Conservation (phyloP, 345 rosid genomes). For the Ceriops decandra region DNA sequence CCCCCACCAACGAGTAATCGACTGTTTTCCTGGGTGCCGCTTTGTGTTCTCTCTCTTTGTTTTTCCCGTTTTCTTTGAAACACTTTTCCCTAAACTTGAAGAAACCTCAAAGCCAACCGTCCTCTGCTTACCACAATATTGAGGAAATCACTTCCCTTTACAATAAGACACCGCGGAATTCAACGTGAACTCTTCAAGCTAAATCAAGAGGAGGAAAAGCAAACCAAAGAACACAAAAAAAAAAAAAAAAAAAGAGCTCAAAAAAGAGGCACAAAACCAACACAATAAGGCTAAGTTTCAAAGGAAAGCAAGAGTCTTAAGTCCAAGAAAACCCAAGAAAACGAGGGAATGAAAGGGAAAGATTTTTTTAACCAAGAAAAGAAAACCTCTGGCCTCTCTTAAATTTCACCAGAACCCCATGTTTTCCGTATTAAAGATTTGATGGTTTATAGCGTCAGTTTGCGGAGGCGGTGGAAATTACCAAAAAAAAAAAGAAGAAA, state of each 20-base stretch:
- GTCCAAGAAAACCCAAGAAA: not conserved
- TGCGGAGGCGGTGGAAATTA: not conserved
- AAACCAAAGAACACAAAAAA: not conserved
- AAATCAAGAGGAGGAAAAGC: conserved; percentile 18
- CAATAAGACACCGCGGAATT: conserved; percentile 13
- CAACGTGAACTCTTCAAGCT: conserved; percentile 32
- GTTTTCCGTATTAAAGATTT: conserved; percentile 19
- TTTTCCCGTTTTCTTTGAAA: not conserved
- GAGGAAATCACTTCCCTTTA: conserved; percentile 23
- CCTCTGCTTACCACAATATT: conserved; percentile 34
- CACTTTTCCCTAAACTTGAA: conserved; percentile 26
- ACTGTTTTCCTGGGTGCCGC: not conserved
- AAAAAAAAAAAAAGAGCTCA: not conserved
- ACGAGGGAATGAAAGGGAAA: conserved; percentile 6
- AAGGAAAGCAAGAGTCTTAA: not conserved
- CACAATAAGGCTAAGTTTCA: conserved; percentile 1
- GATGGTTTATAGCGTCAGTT: not conserved
- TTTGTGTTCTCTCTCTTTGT: not conserved
- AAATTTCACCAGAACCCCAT: conserved; percentile 28
- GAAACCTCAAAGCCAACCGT: conserved; percentile 33
- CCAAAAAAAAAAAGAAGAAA: not conserved
- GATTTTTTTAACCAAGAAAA: not conserved
- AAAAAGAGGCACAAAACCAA: not conserved
- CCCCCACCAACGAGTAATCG: not conserved
- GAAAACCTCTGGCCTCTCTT: not conserved